These are phyloP conservation scores for Phialophora expanda DNA, from an alignment of 2,329 filamentous ascomycete genomes.

Conservation along the genomic window DNA sequence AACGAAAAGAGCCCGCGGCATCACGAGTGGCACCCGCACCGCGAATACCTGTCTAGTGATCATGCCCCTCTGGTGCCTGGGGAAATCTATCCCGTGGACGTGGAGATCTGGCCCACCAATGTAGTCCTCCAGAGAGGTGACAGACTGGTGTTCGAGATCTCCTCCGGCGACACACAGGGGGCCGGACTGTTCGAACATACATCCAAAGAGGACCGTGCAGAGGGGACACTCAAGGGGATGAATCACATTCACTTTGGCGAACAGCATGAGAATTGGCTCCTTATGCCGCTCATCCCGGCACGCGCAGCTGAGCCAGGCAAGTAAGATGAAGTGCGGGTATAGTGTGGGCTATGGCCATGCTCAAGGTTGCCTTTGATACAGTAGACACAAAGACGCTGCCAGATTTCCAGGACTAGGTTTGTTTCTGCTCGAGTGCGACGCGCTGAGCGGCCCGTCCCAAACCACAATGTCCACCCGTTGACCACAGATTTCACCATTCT, in stretches of 20 bases:
- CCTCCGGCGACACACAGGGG: conserved; percentile 59
- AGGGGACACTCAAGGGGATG: conserved; percentile 51
- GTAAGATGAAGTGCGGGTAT: background rate
- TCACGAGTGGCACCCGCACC: conserved; percentile 54
- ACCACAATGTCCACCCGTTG: background rate
- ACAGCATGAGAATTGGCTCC: conserved; percentile 54
- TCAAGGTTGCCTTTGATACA: background rate
- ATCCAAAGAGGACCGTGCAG: conserved; percentile 34
- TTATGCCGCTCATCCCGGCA: conserved; percentile 55
- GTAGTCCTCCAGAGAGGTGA: conserved; percentile 46
- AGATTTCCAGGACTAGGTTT: background rate
- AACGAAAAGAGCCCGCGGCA: conserved; percentile 53
- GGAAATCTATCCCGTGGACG: conserved; percentile 58
- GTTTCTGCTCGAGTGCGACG: background rate
- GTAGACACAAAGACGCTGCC: background rate
- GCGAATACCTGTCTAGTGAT: conserved; percentile 58
- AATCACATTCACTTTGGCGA: conserved; percentile 58
- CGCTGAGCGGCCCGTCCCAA: background rate
- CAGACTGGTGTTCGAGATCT: conserved; percentile 42
- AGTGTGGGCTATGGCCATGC: background rate
- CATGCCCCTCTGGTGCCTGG: conserved; percentile 55
- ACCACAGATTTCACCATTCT: conserved; percentile 46
- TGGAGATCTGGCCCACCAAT: conserved; percentile 51
- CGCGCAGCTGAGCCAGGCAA: conserved; percentile 5
- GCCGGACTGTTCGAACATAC: conserved; percentile 30